Percentiles rank a stretch among this genome's conserved stretches.
phyloP scores from a whole-genome alignment of 176 grass and related monocot species.

The Luzula sylvatica region DNA sequence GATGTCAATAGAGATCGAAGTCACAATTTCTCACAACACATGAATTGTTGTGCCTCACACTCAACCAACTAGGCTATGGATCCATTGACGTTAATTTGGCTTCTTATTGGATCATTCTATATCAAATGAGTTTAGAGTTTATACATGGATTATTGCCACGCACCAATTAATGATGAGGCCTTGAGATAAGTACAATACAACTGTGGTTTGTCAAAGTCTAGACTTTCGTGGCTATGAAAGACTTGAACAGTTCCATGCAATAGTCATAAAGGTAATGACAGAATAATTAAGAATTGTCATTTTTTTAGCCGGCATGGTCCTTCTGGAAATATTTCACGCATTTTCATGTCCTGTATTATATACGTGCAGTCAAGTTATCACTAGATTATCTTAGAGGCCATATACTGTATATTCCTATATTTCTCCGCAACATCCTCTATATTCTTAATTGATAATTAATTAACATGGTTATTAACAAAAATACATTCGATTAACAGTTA shows the following conservation, averaged over 20 bases:
- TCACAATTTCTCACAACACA: no score
- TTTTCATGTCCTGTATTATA: background rate
- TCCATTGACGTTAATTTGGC: constrained; percentile 16
- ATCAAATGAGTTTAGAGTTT: background rate
- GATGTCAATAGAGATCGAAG: no score
- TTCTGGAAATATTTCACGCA: constrained; percentile 9
- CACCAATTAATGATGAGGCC: background rate
- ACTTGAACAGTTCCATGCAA: background rate
- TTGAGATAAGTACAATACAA: constrained; percentile 2
- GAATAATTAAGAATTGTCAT: background rate
- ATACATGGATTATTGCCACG: background rate
- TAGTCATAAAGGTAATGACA: constrained; percentile 19
- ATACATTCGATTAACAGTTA: no score
- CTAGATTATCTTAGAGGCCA: no score
- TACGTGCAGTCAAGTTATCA: background rate
- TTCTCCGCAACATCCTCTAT: no score
- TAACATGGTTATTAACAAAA: no score
- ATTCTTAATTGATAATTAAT: no score
- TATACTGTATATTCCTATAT: no score
- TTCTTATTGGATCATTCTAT: constrained; percentile 28
- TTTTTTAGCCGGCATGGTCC: background rate
- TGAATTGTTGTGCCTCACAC: no score
- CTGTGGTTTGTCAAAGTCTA: constrained; percentile 12
- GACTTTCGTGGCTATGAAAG: background rate
- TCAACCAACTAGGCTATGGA: no score